Evolutionary conservation across 352 stramenopile genomes (phyloP).

Genomic region (Globisporangium alternatum): DNA sequence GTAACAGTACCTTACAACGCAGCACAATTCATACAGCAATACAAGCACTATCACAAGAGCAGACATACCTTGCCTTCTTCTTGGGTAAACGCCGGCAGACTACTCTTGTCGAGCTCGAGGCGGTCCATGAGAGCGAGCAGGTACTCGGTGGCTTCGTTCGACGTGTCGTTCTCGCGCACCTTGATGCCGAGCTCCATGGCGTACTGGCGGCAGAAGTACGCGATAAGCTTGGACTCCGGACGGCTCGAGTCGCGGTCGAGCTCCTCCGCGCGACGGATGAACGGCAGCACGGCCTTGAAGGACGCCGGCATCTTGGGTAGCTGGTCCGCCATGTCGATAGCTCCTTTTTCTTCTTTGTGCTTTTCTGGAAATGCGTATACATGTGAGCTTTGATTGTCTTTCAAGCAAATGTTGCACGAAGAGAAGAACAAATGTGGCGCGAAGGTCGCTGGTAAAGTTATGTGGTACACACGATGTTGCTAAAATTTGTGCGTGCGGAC

Average conservation of each 20-base stretch:
- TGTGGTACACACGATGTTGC: constrained; percentile 1
- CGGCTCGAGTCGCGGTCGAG: constrained; percentile 90
- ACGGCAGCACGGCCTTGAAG: constrained; percentile 93
- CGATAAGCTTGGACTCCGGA: constrained; percentile 93
- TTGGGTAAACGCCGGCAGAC: constrained; percentile 87
- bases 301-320: constrained; percentile 84
- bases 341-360: constrained; percentile 16
- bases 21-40: not conserved
- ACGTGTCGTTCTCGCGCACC: constrained; percentile 73
- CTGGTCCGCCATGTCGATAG: constrained; percentile 42
- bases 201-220: constrained; percentile 92
- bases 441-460: constrained; percentile 4
- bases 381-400: constrained; percentile 5
- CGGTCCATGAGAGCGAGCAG: constrained; percentile 88
- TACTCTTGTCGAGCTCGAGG: constrained; percentile 91
- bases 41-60: not conserved
- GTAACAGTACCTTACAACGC: not conserved
- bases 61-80: constrained; percentile 87
- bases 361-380: constrained; percentile 17
- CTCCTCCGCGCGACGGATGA: constrained; percentile 93
- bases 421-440: constrained; percentile 15
- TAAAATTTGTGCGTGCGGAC: no score
- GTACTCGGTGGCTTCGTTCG: constrained; percentile 84
- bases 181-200: constrained; percentile 89
- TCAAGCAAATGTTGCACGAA: not conserved